Percentiles rank a stretch among this genome's conserved stretches.
Conservation (phyloP, 116 monocot genomes). For the Thalassia testudinum region DNA sequence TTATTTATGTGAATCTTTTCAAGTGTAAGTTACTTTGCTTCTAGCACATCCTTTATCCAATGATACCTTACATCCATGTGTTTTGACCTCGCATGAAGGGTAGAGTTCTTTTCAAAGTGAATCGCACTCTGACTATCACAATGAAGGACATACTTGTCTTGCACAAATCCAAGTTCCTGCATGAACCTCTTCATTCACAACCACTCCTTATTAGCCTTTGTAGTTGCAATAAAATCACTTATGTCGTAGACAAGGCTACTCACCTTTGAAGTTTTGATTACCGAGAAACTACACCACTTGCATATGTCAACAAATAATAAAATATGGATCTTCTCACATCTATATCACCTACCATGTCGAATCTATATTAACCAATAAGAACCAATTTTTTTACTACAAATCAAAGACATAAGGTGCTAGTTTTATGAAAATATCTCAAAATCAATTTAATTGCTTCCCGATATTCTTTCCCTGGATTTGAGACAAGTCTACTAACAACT, state of each 20-base stretch:
- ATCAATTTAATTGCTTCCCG: conserved; percentile 4
- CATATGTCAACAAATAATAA: not conserved
- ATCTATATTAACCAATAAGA: conserved; percentile 1
- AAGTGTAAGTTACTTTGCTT: not conserved
- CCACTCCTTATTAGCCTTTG: not conserved
- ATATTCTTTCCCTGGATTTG: conserved; percentile 3
- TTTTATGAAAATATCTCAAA: not conserved
- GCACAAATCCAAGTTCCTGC: not conserved
- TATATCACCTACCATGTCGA: not conserved
- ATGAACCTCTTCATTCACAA: not conserved
- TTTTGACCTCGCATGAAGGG: conserved; percentile 2
- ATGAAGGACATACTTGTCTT: not conserved
- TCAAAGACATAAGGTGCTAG: not conserved
- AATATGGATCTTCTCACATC: not conserved
- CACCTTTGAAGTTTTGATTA: not conserved
- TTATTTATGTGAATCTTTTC: not conserved
- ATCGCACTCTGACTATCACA: not conserved
- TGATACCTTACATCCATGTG: conserved; percentile 1
- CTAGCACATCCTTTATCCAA: not conserved
- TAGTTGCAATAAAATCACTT: no score
- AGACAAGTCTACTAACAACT: conserved; percentile 3
- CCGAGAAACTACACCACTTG: not conserved
- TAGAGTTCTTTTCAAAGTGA: not conserved
- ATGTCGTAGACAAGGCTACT: not conserved
- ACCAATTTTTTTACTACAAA: not conserved